phyloP scores from a whole-genome alignment of 1,139 yeast species.

The Candida buenavistaensis region DNA sequence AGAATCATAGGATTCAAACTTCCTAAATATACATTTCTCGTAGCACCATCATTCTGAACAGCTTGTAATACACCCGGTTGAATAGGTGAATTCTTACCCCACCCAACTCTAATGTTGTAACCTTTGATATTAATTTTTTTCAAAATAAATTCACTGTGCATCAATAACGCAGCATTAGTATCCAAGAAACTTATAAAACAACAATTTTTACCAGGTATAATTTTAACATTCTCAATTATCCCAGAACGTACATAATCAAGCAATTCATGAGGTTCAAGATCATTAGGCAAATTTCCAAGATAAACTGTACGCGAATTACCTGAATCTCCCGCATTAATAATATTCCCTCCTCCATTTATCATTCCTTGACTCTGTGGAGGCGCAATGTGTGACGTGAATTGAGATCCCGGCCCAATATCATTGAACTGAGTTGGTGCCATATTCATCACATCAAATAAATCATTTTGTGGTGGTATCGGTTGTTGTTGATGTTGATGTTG shows the following conservation, averaged over 20 bases:
- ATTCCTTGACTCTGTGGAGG: slow-evolving; percentile 4
- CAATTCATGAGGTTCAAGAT: slow-evolving; percentile 76
- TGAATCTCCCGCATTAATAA: slow-evolving; percentile 1
- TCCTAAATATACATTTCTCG: slow-evolving; percentile 87
- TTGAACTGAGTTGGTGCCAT: slow-evolving; percentile 1
- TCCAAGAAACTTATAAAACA: slow-evolving; percentile 64
- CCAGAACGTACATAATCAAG: slow-evolving; percentile 92
- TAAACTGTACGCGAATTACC: slow-evolving; percentile 68
- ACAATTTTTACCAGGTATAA: slow-evolving; percentile 57
- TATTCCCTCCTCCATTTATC: slow-evolving; percentile 10
- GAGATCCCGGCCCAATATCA: neutral
- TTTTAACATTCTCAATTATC: slow-evolving; percentile 72
- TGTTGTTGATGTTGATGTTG: no score
- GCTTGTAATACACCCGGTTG: slow-evolving; percentile 70
- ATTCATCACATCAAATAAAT: neutral
- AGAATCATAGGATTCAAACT: slow-evolving; percentile 53
- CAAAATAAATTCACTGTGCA: slow-evolving; percentile 62
- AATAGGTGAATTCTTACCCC: slow-evolving; percentile 68
- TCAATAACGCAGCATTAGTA: slow-evolving; percentile 59
- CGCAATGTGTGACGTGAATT: neutral
- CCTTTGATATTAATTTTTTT: slow-evolving; percentile 57
- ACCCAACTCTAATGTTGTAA: slow-evolving; percentile 62
- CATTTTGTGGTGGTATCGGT: neutral
- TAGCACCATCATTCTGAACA: slow-evolving; percentile 83
- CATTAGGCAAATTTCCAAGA: slow-evolving; percentile 85